Percentiles rank a stretch among this genome's conserved stretches.
These are phyloP conservation scores for Ochetophila trinervis DNA, from an alignment of 306 rosid genomes.

Conservation along the genomic window DNA sequence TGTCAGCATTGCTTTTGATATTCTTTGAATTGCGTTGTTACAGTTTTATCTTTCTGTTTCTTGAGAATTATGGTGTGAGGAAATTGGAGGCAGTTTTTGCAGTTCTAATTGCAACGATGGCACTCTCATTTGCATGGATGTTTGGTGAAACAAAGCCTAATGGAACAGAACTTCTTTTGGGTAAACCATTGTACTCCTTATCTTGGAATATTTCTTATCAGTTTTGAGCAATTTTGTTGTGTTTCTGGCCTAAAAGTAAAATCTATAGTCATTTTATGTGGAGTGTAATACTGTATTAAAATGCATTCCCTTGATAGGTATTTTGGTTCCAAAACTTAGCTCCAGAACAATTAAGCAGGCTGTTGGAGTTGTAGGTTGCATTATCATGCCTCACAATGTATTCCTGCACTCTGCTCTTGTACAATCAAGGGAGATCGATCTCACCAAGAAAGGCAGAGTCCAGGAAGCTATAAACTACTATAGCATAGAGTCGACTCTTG, in stretches of 20 bases:
- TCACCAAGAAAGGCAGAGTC: slow-evolving; percentile 61
- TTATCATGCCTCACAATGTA: slow-evolving; percentile 97
- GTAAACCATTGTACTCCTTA: slow-evolving; percentile 34
- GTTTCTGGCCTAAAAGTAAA: neutral
- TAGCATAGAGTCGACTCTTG: slow-evolving; percentile 79
- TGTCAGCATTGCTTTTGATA: slow-evolving; percentile 4
- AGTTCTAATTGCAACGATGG: slow-evolving; percentile 85
- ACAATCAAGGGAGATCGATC: slow-evolving; percentile 79
- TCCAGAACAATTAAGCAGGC: slow-evolving; percentile 90
- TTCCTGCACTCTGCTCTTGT: slow-evolving; percentile 96
- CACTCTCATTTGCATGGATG: slow-evolving; percentile 95
- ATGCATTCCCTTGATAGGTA: slow-evolving; percentile 41
- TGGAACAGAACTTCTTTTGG: slow-evolving; percentile 81
- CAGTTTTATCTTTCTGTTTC: slow-evolving; percentile 90
- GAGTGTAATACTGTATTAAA: slow-evolving; percentile 20
- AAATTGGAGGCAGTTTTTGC: slow-evolving; percentile 94
- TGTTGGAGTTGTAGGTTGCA: slow-evolving; percentile 95
- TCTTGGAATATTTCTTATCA: neutral
- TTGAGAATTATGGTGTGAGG: slow-evolving; percentile 97
- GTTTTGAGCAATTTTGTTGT: neutral
- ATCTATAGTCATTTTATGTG: neutral
- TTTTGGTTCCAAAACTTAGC: slow-evolving; percentile 88
- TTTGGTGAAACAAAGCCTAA: slow-evolving; percentile 84
- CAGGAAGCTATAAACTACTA: slow-evolving; percentile 94
- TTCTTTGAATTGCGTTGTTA: slow-evolving; percentile 19